These are phyloP conservation scores for Plasmodium coatneyi DNA, from an alignment of 169 alveolate genomes.

Conservation along the genomic window DNA sequence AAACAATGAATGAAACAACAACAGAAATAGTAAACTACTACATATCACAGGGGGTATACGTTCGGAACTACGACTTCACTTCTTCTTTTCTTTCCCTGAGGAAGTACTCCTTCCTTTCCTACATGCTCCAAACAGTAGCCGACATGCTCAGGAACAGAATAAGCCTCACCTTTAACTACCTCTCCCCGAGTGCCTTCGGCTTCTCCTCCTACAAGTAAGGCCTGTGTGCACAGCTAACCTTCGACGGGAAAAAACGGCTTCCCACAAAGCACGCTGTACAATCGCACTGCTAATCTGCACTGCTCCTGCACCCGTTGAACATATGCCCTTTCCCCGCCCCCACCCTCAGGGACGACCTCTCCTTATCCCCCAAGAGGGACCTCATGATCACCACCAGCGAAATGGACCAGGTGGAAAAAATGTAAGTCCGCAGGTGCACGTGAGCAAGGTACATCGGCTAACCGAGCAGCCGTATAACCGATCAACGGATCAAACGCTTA, in stretches of 20 bases:
- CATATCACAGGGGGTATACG: constrained; percentile 64
- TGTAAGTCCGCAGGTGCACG: constrained; percentile 25
- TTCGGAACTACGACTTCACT: constrained; percentile 36
- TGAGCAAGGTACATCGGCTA: neutral
- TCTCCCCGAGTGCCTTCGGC: constrained; percentile 73
- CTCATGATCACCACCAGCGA: constrained; percentile 67
- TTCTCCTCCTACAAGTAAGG: constrained; percentile 72
- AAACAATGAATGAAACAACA: constrained; percentile 37
- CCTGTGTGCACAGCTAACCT: neutral
- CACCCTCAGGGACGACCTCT: constrained; percentile 67
- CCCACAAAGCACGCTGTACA: neutral
- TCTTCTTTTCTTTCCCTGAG: constrained; percentile 3
- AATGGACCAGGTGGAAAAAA: constrained; percentile 71
- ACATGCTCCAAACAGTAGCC: constrained; percentile 7
- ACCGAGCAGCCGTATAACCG: neutral
- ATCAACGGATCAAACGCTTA: neutral
- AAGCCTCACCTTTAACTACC: constrained; percentile 54
- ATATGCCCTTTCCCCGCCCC: neutral
- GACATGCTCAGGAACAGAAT: constrained; percentile 27
- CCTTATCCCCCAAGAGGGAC: constrained; percentile 59
- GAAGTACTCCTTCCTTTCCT: constrained; percentile 25
- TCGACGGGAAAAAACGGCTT: neutral
- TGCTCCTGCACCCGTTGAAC: neutral
- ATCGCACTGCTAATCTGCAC: neutral
- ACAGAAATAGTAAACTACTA: constrained; percentile 44